Evolutionary conservation across 768 basidiomycete species (phyloP), one percentile per base, ranked within the genome.

Genomic region (Infundibulicybe gibba): DNA sequence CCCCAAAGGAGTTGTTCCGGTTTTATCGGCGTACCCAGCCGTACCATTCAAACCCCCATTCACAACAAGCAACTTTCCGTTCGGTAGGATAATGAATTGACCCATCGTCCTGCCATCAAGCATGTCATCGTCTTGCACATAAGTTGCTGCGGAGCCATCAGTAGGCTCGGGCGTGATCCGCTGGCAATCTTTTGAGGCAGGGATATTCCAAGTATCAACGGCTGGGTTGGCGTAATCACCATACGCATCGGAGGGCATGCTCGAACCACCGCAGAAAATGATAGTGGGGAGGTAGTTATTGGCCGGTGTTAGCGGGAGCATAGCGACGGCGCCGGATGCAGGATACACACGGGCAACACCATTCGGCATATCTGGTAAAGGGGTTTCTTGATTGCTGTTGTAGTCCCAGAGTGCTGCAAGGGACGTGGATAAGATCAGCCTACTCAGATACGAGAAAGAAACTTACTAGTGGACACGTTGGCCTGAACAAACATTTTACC

Each of bases 211-310:
- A 2, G 87, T 89, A 65, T 92, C 77, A 62, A 81, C 80, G 52
- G 70, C 75, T n/a, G 90, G 87, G 61, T 68, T 77, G 2, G 81
- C 74, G 57, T 92, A 93, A 62, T 90, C 77, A 44, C 91, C 91
- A 70, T 83, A 95, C 39, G 72, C 74, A 10, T 74, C 71, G 15
- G 81, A 83, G 2, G 83, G 73, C 78, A 95, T 85, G 61, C 87
- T 75, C 6, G 82, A 79, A 32, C 95, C 95, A 48, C 95, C 95
- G 53, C 94, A 98, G 68, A 97, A 94, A 34, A 98, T 57, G 35
- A 97, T 59, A 0, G 91, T 90, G 0, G 87, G 90, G 0, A 76
- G 80, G 63, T 90, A 98, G 60, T 90, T 86, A 70, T 95, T 97
- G 17, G 75, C 86, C 1, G 89, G 87, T 0, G 90, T 94, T 14